Percentiles rank a stretch among this genome's conserved stretches.
Conservation (phyloP, 768 basidiomycete species). For the Hygrophorus pudorinus region DNA sequence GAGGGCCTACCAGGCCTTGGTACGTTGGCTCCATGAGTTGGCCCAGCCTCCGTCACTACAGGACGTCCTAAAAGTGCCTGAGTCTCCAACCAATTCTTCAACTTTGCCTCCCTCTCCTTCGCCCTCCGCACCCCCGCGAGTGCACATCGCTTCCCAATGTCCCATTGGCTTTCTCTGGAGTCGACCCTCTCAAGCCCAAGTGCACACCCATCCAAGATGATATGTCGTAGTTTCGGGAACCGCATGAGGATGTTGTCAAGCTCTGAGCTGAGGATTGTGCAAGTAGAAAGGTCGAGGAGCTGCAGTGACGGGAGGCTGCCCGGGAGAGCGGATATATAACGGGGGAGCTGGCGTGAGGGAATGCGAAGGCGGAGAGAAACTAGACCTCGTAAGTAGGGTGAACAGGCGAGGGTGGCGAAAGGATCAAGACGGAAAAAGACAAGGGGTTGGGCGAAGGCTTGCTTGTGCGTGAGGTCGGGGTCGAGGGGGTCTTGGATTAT, state of each 20-base stretch:
- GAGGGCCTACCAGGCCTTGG: conserved; percentile 10
- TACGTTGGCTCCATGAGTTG: not conserved
- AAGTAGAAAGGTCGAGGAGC: conserved; percentile 72
- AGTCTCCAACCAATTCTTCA: conserved; percentile 41
- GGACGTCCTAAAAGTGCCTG: conserved; percentile 8
- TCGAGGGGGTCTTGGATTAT: conserved; percentile 57
- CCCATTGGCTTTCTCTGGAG: conserved; percentile 48
- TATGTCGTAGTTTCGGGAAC: conserved; percentile 43
- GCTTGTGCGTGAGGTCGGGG: conserved; percentile 22
- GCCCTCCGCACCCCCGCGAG: conserved; percentile 51
- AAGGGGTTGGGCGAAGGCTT: conserved; percentile 73
- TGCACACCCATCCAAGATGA: conserved; percentile 64
- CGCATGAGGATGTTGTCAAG: conserved; percentile 43
- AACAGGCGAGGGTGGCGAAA: conserved; percentile 32
- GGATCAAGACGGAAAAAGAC: conserved; percentile 70
- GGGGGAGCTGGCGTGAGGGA: conserved; percentile 51
- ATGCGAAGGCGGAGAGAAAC: conserved; percentile 59
- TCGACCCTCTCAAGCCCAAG: conserved; percentile 35
- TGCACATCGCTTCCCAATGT: conserved; percentile 51
- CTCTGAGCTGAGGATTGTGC: conserved; percentile 41
- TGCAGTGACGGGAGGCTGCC: conserved; percentile 36
- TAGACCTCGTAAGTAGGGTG: conserved; percentile 39
- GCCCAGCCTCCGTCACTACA: conserved; percentile 7
- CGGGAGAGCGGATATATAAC: conserved; percentile 16
- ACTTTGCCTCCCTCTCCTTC: conserved; percentile 54